Percentiles rank a stretch among this genome's conserved stretches.
These are phyloP conservation scores for Tetracladium setigerum DNA, from an alignment of 495 filamentous ascomycete species.

Conservation along the genomic window DNA sequence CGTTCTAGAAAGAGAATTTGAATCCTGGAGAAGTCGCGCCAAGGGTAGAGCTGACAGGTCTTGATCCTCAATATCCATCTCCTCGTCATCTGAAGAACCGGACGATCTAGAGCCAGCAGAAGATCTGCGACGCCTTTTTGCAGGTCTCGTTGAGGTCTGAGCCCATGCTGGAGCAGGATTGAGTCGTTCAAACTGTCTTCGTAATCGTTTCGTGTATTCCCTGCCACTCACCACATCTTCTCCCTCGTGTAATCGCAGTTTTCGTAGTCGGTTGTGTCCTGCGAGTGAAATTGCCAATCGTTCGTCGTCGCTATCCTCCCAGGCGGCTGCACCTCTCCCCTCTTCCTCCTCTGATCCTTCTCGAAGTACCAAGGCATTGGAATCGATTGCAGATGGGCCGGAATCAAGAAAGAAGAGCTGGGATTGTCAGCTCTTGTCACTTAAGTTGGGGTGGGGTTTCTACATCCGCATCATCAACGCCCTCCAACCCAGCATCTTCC, in stretches of 20 bases:
- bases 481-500: slow-evolving; percentile 31
- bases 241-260: slow-evolving; percentile 66
- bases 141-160: slow-evolving; percentile 30
- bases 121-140: slow-evolving; percentile 48
- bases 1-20: slow-evolving; percentile 42
- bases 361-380: slow-evolving; percentile 31
- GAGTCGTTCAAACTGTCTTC: slow-evolving; percentile 72
- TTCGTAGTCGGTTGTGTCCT: slow-evolving; percentile 62
- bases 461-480: slow-evolving; percentile 59
- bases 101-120: slow-evolving; percentile 41
- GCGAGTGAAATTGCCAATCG: slow-evolving; percentile 75
- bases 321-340: slow-evolving; percentile 47
- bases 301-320: slow-evolving; percentile 97
- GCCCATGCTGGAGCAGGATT: slow-evolving; percentile 81
- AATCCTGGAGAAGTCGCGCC: slow-evolving; percentile 67
- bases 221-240: slow-evolving; percentile 82
- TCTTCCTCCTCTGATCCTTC: slow-evolving; percentile 27
- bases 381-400: slow-evolving; percentile 41
- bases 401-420: slow-evolving; percentile 68
- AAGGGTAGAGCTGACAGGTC: slow-evolving; percentile 64
- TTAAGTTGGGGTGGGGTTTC: slow-evolving; percentile 13
- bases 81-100: slow-evolving; percentile 25
- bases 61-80: slow-evolving; percentile 51
- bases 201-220: slow-evolving; percentile 73
- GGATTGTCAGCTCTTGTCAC: slow-evolving; percentile 17